phyloP scores from a whole-genome alignment of 768 basidiomycete genomes.

The Serendipita vermifera region DNA sequence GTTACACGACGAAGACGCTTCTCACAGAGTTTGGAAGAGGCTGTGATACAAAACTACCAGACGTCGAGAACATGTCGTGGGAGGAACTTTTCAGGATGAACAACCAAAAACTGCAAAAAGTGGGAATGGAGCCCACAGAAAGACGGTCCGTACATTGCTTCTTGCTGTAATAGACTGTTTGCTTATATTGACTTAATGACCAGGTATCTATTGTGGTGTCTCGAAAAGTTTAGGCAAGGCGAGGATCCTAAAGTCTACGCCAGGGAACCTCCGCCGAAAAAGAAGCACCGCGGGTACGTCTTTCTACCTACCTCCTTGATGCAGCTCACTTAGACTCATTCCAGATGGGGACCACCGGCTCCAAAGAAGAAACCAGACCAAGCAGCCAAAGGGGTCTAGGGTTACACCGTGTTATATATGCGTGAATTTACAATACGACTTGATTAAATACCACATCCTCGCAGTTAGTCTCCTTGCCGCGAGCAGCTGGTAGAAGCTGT shows the following conservation, averaged over 20 bases:
- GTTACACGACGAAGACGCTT: slow-evolving; percentile 26
- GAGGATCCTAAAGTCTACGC: slow-evolving; percentile 45
- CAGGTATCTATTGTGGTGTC: slow-evolving; percentile 76
- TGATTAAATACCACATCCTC: too few relatives aligned
- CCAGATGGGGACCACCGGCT: too few relatives aligned
- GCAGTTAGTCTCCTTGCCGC: too few relatives aligned
- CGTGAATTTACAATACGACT: too few relatives aligned
- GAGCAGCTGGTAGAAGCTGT: too few relatives aligned
- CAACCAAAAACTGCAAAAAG: slow-evolving; percentile 45
- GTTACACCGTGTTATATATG: too few relatives aligned
- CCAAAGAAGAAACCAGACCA: too few relatives aligned
- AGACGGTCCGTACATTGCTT: slow-evolving; percentile 40
- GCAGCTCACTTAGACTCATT: too few relatives aligned
- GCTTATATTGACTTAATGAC: neutral
- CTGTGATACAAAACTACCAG: slow-evolving; percentile 47
- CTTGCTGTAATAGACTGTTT: neutral
- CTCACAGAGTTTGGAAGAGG: slow-evolving; percentile 62
- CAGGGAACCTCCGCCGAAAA: slow-evolving; percentile 53
- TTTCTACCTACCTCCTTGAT: neutral
- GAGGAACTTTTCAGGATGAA: slow-evolving; percentile 54
- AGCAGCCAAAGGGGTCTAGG: too few relatives aligned
- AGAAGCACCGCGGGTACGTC: slow-evolving; percentile 66
- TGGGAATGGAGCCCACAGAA: slow-evolving; percentile 53
- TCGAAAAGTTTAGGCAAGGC: slow-evolving; percentile 62
- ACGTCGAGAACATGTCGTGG: slow-evolving; percentile 41